Conservation (phyloP, 225 moss, liverwort and hornwort genomes). For the Physcomitrium patens region DNA sequence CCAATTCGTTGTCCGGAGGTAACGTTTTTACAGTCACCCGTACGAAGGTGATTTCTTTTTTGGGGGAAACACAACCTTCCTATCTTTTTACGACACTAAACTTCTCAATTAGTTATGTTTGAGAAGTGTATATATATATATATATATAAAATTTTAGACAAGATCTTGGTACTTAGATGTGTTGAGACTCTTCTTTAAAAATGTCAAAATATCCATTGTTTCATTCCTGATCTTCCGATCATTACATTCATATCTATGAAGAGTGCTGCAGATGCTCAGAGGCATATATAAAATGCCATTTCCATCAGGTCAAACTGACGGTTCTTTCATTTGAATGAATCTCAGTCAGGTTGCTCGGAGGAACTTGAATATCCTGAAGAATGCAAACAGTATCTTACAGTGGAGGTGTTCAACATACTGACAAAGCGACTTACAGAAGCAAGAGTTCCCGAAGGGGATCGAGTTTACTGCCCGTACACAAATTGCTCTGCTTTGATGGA, state of each 20-base stretch:
- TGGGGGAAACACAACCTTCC: not conserved
- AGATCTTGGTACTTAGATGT: not conserved
- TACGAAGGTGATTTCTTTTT: not conserved
- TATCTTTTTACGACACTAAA: not conserved
- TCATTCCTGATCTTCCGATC: constrained; percentile 14
- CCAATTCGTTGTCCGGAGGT: constrained; percentile 86
- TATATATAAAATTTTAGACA: not conserved
- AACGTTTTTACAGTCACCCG: constrained; percentile 1
- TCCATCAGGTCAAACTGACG: constrained; percentile 10
- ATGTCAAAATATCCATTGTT: not conserved
- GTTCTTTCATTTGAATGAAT: constrained; percentile 27
- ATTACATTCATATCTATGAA: not conserved
- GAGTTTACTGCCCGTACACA: constrained; percentile 88
- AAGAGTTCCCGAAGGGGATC: constrained; percentile 82
- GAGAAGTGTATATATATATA: not conserved
- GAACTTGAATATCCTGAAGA: constrained; percentile 59
- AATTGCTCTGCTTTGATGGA: constrained; percentile 88
- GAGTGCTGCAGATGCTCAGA: not conserved
- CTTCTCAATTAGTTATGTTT: not conserved
- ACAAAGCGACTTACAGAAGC: constrained; percentile 71
- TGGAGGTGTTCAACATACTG: constrained; percentile 46
- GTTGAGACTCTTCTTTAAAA: not conserved
- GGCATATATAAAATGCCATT: not conserved
- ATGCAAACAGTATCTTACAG: constrained; percentile 61
- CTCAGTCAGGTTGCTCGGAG: constrained; percentile 64